Conservation (phyloP, 2,329 filamentous ascomycete genomes). For the Metarhizium sp. region DNA sequence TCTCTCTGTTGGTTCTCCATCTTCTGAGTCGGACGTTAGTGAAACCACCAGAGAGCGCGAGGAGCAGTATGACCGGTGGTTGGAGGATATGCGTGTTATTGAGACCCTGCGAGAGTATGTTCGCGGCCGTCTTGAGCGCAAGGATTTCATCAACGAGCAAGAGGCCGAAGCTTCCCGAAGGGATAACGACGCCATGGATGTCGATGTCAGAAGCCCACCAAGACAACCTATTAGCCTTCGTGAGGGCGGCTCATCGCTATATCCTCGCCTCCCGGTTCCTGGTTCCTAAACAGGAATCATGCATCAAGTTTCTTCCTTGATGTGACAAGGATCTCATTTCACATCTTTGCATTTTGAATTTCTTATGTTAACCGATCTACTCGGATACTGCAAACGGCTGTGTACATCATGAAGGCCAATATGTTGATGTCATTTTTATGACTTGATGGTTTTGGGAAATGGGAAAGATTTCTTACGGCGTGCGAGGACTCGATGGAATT, state of each 20-base stretch:
- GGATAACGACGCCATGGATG: constrained; percentile 26
- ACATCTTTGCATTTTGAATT: neutral
- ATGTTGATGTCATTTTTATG: neutral
- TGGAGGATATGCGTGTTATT: constrained; percentile 57
- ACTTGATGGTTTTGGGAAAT: neutral
- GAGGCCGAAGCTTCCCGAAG: constrained; percentile 10
- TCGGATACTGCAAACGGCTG: neutral
- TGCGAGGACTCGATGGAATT: neutral
- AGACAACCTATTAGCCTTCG: constrained; percentile 15
- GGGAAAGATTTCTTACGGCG: neutral
- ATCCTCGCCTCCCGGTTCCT: constrained; percentile 30
- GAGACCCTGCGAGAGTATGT: constrained; percentile 52
- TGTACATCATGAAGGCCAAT: neutral
- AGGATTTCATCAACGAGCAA: constrained; percentile 38
- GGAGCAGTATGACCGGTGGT: constrained; percentile 54
- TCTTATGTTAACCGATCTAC: neutral
- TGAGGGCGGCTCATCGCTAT: constrained; percentile 26
- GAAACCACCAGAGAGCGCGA: constrained; percentile 46
- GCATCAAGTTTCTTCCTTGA: neutral
- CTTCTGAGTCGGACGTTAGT: constrained; percentile 43
- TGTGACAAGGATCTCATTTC: neutral
- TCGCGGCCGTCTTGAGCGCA: constrained; percentile 44
- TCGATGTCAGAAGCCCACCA: constrained; percentile 22
- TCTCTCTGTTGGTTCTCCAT: constrained; percentile 41
- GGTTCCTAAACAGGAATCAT: constrained; percentile 4